Evolutionary conservation across 1,284 basidiomycete genomes (phyloP), one percentile per base, ranked within the genome.

Genomic region (Termitomyces sp.): DNA sequence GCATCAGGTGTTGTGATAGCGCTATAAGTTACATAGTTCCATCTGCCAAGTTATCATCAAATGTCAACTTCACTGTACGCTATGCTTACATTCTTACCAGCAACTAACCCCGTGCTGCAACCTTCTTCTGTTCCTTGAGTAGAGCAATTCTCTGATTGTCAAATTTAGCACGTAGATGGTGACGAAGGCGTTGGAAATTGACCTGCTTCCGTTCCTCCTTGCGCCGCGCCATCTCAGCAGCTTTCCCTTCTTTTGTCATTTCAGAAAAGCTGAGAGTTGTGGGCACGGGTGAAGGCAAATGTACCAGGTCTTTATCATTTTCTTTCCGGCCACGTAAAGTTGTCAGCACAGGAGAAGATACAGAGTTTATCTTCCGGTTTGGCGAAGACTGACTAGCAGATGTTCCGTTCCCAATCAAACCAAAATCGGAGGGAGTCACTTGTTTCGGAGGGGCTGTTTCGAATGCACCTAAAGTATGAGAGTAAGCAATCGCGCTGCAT

Each of bases 161-260:
- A 21, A 2, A 18, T 16, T 60, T 19, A 24, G 51, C 50, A 5
- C 46, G 52, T n/a, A 45, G 34, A 35, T 26, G 28, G 9, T 19
- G 21, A 35, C 5, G 18, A n/a, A 50, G 11, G 14, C 11, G 9
- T 11, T 40, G 4, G 18, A 42, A 9, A 24, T 39, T 30, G 48
- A 88, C 88, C 76, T 87, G 79, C 68, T 88, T 92, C 45, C 93
- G 74, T 67, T 95, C 93, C 67, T 95, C 93, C 63, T 93, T 87
- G 56, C 92, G 74, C 56, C 89, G 76, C 11, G 88, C 88, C 84
- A 95, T 90, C 72, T 96, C 93, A 24, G 81, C 83, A 0, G 89
- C 89, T 68, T 88, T 93, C 58, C 93, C 92, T 68, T 94, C 93
- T 66, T 92, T 94, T 34, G 81, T 79, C 77, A 93, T 75, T 4